A percentile compares a stretch with the other conserved stretches of the same genome.
phyloP scores from a whole-genome alignment of 768 basidiomycete genomes.

The Leccinum disarticulatum region DNA sequence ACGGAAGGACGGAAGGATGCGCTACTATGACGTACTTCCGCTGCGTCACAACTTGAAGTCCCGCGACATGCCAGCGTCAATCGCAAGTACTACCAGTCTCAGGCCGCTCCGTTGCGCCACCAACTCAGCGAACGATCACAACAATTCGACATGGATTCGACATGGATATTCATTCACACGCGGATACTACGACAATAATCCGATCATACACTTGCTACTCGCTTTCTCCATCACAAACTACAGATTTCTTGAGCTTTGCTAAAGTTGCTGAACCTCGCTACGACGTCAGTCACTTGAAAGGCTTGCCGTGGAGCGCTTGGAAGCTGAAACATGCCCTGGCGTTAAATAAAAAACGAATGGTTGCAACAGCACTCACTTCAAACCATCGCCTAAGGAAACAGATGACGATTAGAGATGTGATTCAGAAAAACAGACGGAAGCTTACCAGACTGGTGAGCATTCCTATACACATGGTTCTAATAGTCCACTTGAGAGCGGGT shows the following conservation, averaged over 20 bases:
- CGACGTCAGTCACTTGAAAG: neutral
- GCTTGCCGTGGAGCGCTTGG: neutral
- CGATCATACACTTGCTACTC: neutral
- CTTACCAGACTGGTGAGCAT: neutral
- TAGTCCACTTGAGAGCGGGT: neutral
- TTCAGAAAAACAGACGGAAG: neutral
- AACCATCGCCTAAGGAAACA: neutral
- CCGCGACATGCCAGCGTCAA: too few relatives aligned
- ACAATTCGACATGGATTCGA: neutral
- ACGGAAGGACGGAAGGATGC: too few relatives aligned
- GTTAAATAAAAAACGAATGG: neutral
- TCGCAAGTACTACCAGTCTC: too few relatives aligned
- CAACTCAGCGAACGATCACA: too few relatives aligned
- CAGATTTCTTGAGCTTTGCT: neutral
- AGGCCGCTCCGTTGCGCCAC: too few relatives aligned
- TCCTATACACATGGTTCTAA: too few relatives aligned
- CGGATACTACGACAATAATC: neutral
- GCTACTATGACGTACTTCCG: conserved; percentile 15
- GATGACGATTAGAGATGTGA: neutral
- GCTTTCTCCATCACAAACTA: neutral
- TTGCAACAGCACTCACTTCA: neutral
- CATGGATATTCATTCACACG: neutral
- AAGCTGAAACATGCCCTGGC: neutral
- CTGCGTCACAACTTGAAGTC: too few relatives aligned
- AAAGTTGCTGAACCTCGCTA: neutral